Percentiles rank a stretch among this genome's conserved stretches.
These are phyloP conservation scores for Pyricularia pennisetigena DNA, from an alignment of 2,329 filamentous ascomycete genomes.

Conservation along the genomic window DNA sequence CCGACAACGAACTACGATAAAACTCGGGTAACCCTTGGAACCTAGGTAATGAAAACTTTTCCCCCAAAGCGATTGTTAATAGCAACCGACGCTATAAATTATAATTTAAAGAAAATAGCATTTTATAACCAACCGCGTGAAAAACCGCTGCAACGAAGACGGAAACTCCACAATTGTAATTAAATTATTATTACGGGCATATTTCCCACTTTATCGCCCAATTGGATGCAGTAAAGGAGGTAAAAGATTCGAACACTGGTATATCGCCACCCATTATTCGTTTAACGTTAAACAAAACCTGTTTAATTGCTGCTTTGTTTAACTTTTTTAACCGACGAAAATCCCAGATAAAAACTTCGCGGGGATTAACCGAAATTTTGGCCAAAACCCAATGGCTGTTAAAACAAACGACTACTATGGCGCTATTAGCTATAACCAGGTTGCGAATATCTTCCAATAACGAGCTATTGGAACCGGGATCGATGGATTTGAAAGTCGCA, in stretches of 20 bases:
- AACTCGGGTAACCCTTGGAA: background rate
- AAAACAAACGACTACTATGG: no score
- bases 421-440: no score
- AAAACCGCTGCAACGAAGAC: background rate
- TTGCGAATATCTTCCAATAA: no score
- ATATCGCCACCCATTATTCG: background rate
- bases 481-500: no score
- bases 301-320: no score
- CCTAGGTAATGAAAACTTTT: background rate
- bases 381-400: no score
- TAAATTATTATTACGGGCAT: background rate
- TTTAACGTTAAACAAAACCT: background rate
- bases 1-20: background rate
- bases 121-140: background rate
- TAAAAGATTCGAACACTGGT: background rate
- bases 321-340: no score
- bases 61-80: background rate
- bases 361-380: no score
- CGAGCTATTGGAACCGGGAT: no score
- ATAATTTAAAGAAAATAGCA: background rate
- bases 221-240: background rate
- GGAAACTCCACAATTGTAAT: background rate
- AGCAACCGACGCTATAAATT: background rate
- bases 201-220: background rate
- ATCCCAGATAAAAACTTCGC: no score